These are phyloP conservation scores for Ballota nigra DNA, from an alignment of 257 asterid species.

Conservation along the genomic window DNA sequence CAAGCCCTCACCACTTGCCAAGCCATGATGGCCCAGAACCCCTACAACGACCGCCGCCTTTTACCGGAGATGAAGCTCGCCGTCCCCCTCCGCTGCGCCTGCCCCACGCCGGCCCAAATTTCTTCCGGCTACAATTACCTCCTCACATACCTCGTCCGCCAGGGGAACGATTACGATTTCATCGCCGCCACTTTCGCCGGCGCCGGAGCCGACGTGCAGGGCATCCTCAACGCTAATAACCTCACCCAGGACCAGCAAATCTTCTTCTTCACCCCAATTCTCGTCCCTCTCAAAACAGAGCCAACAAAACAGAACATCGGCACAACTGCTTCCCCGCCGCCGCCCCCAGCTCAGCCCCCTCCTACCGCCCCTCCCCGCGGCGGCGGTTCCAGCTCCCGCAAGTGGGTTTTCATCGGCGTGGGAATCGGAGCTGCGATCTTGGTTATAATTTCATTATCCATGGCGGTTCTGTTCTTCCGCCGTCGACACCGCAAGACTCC, in stretches of 20 bases:
- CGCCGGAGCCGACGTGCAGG: slow-evolving; percentile 32
- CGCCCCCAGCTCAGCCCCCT: slow-evolving; percentile 31
- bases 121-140: slow-evolving; percentile 34
- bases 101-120: slow-evolving; percentile 51
- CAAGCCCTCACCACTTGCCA: slow-evolving; percentile 60
- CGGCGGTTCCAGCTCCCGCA: slow-evolving; percentile 25
- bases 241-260: slow-evolving; percentile 4
- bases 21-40: slow-evolving; percentile 45
- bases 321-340: background rate
- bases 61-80: slow-evolving; percentile 23
- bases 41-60: slow-evolving; percentile 3
- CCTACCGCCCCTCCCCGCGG: background rate
- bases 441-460: slow-evolving; percentile 18
- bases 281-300: slow-evolving; percentile 43
- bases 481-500: slow-evolving; percentile 21
- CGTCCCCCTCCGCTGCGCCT: slow-evolving; percentile 59
- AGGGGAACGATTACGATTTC: background rate
- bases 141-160: slow-evolving; percentile 41
- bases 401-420: slow-evolving; percentile 48
- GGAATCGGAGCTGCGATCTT: slow-evolving; percentile 44
- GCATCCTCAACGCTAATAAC: slow-evolving; percentile 43
- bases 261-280: slow-evolving; percentile 43
- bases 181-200: slow-evolving; percentile 35
- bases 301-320: slow-evolving; percentile 30
- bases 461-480: slow-evolving; percentile 24